Conservation (phyloP, 2,329 filamentous ascomycete species). For the Colletotrichum horii region DNA sequence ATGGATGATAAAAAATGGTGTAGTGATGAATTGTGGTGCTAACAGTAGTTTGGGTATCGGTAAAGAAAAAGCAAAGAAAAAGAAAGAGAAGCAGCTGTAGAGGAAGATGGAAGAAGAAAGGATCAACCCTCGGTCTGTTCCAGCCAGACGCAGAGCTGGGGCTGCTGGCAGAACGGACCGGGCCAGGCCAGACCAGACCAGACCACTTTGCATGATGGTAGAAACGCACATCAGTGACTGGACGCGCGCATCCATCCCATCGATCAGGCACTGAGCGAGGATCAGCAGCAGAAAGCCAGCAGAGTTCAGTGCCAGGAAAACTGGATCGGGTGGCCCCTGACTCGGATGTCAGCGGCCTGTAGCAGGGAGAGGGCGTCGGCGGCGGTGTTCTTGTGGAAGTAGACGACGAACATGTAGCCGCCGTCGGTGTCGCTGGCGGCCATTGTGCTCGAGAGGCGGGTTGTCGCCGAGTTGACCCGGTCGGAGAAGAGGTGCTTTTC, state of each 20-base stretch:
- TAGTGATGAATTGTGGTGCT: background rate
- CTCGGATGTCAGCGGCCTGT: conserved; percentile 14
- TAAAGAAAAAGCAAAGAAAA: background rate
- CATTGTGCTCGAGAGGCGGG: conserved; percentile 17
- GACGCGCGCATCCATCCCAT: background rate
- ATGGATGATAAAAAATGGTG: background rate
- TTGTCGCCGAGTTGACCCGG: conserved; percentile 14
- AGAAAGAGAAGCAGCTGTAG: background rate
- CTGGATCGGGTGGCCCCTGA: conserved; percentile 14
- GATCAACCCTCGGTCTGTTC: conserved; percentile 12
- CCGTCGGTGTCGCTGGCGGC: conserved; percentile 1
- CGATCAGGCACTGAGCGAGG: background rate
- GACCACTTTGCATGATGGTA: background rate
- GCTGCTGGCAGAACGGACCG: background rate
- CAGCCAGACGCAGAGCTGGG: background rate
- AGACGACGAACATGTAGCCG: conserved; percentile 15
- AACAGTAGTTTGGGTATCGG: background rate
- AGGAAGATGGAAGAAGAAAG: conserved; percentile 1
- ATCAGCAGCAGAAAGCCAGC: background rate
- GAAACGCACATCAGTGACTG: background rate
- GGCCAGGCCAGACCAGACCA: background rate
- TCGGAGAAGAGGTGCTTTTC: conserved; percentile 17
- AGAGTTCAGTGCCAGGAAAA: conserved; percentile 16
- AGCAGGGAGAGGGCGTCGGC: conserved; percentile 14
- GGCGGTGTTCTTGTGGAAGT: conserved; percentile 18